Evolutionary conservation across 2,329 filamentous ascomycete genomes (phyloP).

Genomic region (Ophiocordyceps camponoti-saundersi): DNA sequence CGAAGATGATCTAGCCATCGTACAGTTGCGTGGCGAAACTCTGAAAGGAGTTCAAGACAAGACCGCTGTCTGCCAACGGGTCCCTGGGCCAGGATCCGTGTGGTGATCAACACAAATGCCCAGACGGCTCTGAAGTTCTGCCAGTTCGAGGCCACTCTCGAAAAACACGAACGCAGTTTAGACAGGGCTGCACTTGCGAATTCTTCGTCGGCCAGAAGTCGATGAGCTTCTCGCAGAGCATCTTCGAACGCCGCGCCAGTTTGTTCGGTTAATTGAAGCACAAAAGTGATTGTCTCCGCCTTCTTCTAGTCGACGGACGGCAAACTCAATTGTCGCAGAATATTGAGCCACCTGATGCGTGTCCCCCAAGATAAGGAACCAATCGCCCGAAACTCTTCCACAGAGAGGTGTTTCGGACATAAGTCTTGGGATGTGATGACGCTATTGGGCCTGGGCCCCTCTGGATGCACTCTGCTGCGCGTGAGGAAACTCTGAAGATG

Average conservation of each 20-base stretch:
- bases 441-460: conserved; percentile 24
- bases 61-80: not conserved
- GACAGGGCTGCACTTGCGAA: conserved; percentile 11
- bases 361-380: conserved; percentile 27
- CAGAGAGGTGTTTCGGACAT: conserved; percentile 28
- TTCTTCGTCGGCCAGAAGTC: conserved; percentile 12
- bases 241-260: conserved; percentile 16
- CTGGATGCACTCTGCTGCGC: no score
- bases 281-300: conserved; percentile 24
- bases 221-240: conserved; percentile 15
- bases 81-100: not conserved
- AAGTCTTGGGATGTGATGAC: conserved; percentile 29
- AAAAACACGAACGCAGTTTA: not conserved
- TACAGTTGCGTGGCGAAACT: not conserved
- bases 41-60: not conserved
- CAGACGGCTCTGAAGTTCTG: not conserved
- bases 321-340: conserved; percentile 29
- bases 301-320: conserved; percentile 33
- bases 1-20: not conserved
- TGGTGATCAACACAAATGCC: not conserved
- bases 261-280: conserved; percentile 29
- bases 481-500: not conserved
- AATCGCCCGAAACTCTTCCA: conserved; percentile 38
- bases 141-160: conserved; percentile 1
- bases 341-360: conserved; percentile 36